These are phyloP conservation scores for Licmophora abbreviata DNA, from an alignment of 108 stramenopile species.

Conservation along the genomic window DNA sequence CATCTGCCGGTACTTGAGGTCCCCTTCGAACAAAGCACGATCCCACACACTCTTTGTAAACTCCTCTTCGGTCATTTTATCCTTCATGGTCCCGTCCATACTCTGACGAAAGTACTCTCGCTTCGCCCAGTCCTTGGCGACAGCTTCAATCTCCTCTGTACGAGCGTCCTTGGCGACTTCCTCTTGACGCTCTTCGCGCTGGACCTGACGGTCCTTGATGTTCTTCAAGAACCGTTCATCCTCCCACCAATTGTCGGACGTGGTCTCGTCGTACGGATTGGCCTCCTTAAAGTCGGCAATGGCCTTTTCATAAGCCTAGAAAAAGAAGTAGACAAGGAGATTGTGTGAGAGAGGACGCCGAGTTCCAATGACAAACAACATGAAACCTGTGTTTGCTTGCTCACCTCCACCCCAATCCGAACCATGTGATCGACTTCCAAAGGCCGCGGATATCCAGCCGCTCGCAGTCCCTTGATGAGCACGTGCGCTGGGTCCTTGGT, in stretches of 20 bases:
- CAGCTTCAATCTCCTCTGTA: conserved; percentile 39
- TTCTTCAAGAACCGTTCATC: conserved; percentile 14
- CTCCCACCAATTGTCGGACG: conserved; percentile 44
- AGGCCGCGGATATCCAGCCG: conserved; percentile 60
- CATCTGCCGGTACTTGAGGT: conserved; percentile 46
- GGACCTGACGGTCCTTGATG: conserved; percentile 10
- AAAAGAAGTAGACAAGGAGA: not conserved
- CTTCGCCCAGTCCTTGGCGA: conserved; percentile 75
- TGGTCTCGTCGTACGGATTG: conserved; percentile 21
- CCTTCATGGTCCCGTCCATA: conserved; percentile 35
- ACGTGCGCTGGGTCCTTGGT: conserved; percentile 42
- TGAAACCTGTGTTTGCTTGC: not conserved
- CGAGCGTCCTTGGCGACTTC: conserved; percentile 28
- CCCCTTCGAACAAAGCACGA: conserved; percentile 66
- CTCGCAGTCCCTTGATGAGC: conserved; percentile 66
- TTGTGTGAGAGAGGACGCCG: not conserved
- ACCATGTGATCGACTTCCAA: conserved; percentile 83
- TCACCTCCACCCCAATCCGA: conserved; percentile 29
- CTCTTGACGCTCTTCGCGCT: conserved; percentile 27
- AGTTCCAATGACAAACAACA: not conserved
- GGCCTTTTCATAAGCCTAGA: conserved; percentile 29
- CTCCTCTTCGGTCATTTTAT: conserved; percentile 44
- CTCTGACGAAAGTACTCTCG: conserved; percentile 58
- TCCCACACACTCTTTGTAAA: conserved; percentile 72
- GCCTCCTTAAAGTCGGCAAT: conserved; percentile 25